Evolutionary conservation across 768 basidiomycete species (phyloP).

Genomic region (Candolleomyces efflorescens): DNA sequence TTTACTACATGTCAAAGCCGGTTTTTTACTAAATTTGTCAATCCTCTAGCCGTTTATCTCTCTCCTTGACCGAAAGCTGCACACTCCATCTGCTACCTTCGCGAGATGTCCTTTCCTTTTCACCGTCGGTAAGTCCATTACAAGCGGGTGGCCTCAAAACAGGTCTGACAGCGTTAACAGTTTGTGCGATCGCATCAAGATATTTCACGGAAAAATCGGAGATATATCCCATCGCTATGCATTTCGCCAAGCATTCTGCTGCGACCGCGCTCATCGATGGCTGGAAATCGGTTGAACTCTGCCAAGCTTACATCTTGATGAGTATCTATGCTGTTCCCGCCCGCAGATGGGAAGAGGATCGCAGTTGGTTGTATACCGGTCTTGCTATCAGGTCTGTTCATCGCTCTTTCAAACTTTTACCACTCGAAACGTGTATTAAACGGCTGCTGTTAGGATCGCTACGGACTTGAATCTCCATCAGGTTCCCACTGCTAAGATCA

Average conservation of each 20-base stretch:
- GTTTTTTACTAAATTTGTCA: conserved; percentile 7
- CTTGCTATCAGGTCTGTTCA: conserved; percentile 66
- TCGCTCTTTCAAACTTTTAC: too few relatives aligned
- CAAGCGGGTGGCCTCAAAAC: not conserved
- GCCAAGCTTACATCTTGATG: conserved; percentile 90
- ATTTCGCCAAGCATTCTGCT: conserved; percentile 80
- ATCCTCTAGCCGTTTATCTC: conserved; percentile 56
- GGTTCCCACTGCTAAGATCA: conserved; percentile 53
- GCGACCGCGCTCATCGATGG: conserved; percentile 78
- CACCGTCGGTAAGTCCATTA: conserved; percentile 63
- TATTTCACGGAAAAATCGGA: conserved; percentile 78
- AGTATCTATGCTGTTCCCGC: conserved; percentile 78
- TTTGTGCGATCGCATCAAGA: conserved; percentile 83
- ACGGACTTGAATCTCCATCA: conserved; percentile 87
- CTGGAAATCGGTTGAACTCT: conserved; percentile 83
- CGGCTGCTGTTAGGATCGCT: conserved; percentile 52
- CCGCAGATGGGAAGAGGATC: conserved; percentile 83
- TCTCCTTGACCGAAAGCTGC: conserved; percentile 74
- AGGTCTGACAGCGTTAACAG: conserved; percentile 27
- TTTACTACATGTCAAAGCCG: not conserved
- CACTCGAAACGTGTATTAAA: too few relatives aligned
- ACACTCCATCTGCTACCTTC: conserved; percentile 75
- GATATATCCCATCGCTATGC: conserved; percentile 86
- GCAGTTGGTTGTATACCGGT: conserved; percentile 87
- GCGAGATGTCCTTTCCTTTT: conserved; percentile 87